Evolutionary conservation across 805 yeast genomes (phyloP), one percentile per base, ranked within the genome.

Genomic region (Candida wancherniae): DNA sequence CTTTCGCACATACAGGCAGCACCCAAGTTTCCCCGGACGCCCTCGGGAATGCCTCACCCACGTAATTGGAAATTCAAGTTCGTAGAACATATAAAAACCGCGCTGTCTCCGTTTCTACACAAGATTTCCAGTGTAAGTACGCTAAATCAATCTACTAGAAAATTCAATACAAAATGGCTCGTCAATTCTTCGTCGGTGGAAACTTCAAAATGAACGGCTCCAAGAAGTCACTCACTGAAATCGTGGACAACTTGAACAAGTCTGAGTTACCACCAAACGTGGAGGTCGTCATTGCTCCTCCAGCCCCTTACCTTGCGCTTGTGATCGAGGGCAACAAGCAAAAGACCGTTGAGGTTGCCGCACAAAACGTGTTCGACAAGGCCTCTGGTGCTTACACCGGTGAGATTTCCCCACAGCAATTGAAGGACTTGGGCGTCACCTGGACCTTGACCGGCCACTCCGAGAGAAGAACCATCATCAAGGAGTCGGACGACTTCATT

Each of bases 131-230:
- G n/a, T n/a, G n/a, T n/a, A n/a, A n/a, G n/a, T n/a, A n/a, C n/a
- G n/a, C n/a, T n/a, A n/a, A n/a, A n/a, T n/a, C n/a, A n/a, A n/a
- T n/a, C n/a, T n/a, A 22, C 13, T n/a, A 15, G 22, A 33, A 24
- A 15, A 23, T 20, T 15, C 18, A 26, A 28, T 12, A 18, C 31
- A 63, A 30, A 45, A 66, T 66, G 94, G 80, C 94, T 61, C 84
- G 95, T 69, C 76, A 73, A 66, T 92, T 90, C 72, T 88, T 92
- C 66, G 95, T 92, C 58, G 98, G 98, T 54, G 98, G 98, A 58
- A 92, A 92, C 87, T 90, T 92, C 78, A 92, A 92, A 70, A 81
- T 92, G 85, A 92, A 92, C 77, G 98, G 98, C 61, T 70, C 94
- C 58, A 80, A 80, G 68, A 76, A 74, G 53, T 82, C 92, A 51